Evolutionary conservation across 164 flowering plant species (phyloP), one percentile per base, ranked within the genome.

Genomic region (Berberis thunbergii): DNA sequence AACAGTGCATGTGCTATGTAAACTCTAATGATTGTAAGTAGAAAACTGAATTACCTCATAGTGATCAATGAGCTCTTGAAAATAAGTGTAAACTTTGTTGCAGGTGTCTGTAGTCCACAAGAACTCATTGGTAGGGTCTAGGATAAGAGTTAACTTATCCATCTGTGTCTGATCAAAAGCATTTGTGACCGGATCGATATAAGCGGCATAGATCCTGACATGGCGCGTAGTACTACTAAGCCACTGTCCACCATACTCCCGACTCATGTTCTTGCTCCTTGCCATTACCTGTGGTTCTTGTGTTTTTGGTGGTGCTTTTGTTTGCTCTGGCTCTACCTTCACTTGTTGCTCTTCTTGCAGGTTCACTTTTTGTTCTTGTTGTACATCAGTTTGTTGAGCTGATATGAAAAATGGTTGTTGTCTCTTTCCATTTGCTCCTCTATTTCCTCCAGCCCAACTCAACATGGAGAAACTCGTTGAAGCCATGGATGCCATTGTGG

Each of bases 31-130:
- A 26, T 26, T 26, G 0, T 26, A 26, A 26, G 26, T 26, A 26
- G 26, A 26, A 26, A 26, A 44, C 43, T 46, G 54, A 49, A 59
- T 49, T 80, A 88, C 97, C 95, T 91, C 95, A 59, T 88, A 88
- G 75, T 91, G 93, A 74, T 91, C 93, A 11, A 88, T 85, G 57
- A 91, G 93, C 82, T 91, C 94, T 62, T 89, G 94, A 75, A 91
- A 91, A 75, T 81, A 85, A 52, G 86, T 67, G 63, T 84, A 87
- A 41, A 87, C 90, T 73, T 74, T 82, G 68, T 72, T 77, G 73
- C 87, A 82, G 38, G 84, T 86, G 43, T 88, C 96, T n/a, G 78
- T 13, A 11, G 75, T 86, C 96, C 97, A 87, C n/a, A 83, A 75
- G 44, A 91, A 91, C 78, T 91, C 97, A 38, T 91, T 74, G 4